These are phyloP conservation scores for Mycena crocata DNA, from an alignment of 768 basidiomycete species.

Conservation along the genomic window DNA sequence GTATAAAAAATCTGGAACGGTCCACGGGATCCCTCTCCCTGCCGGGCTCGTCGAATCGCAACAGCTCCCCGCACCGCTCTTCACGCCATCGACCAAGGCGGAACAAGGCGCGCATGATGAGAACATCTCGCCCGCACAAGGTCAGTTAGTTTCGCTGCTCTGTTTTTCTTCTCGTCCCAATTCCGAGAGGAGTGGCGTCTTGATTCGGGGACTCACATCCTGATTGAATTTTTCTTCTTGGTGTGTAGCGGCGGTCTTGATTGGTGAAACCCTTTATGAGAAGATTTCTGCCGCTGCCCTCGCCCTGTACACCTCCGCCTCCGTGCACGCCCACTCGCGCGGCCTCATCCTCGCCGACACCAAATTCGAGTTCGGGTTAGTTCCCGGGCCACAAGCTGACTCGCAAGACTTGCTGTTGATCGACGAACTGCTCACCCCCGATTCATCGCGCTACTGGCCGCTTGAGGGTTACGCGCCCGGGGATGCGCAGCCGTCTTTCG, in stretches of 20 bases:
- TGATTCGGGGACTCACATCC: too few relatives aligned
- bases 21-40: conserved; percentile 86
- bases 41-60: conserved; percentile 86
- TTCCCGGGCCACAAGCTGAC: conserved; percentile 45
- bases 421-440: conserved; percentile 97
- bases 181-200: too few relatives aligned
- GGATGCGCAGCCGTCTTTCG: conserved; percentile 87
- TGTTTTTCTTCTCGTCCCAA: too few relatives aligned
- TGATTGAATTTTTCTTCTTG: too few relatives aligned
- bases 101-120: conserved; percentile 95
- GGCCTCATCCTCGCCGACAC: conserved; percentile 97
- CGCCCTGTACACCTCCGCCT: conserved; percentile 78
- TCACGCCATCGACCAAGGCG: conserved; percentile 98
- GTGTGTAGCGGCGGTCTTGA: conserved; percentile 70
- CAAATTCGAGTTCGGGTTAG: conserved; percentile 97
- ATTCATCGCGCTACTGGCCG: conserved; percentile 98
- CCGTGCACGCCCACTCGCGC: conserved; percentile 74
- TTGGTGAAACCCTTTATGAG: conserved; percentile 74
- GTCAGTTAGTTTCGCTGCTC: too few relatives aligned
- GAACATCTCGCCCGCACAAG: conserved; percentile 89
- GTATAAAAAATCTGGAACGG: conserved; percentile 88
- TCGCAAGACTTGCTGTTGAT: conserved; percentile 80
- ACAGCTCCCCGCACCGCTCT: conserved; percentile 83
- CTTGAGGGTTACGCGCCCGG: conserved; percentile 78
- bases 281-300: conserved; percentile 71